Base-by-base conservation (phyloP, 192 early-diverging fungal species). In the Paraglomus occultum region DNA sequence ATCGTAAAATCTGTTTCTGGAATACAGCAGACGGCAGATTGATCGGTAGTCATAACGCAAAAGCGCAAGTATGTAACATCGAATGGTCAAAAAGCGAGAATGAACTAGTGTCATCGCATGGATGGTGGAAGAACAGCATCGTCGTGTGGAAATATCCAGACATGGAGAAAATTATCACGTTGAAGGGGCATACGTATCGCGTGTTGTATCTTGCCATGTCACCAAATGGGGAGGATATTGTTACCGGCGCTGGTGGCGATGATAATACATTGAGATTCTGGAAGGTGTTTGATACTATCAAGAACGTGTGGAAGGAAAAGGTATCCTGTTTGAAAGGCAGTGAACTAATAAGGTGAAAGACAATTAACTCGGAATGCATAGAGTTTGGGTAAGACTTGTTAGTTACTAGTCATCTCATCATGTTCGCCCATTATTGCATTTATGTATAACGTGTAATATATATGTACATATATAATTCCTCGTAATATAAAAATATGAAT, bases 261-360 rank as follows among this genome's bases (percentile, higher is more conserved):
- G 97, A 99, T 76, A 95, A 99, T 80, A 97, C 97, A 1, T 82
- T 99, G 49, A 85, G 96, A 49, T 96, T 99, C 80, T 99, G 96
- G 96, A 89, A 91, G 48, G 82, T 96, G 6, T 98, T 95, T 74
- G 80, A 82, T 45, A 23, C 44, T 48, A 31, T 31, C 3, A 31
- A 31, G 31, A 31, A 31, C 31, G 31, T 31, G 31, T 31, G 31
- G 31, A 31, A 31, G 31, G 31, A 31, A 31, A 31, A 31, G 31
- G 31, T 31, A 31, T 31, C 31, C 31, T 31, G 31, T 31, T 31
- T 31, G 31, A 31, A 31, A 31, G 3, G 31, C 31, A 31, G 31
- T 31, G 31, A 31, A 31, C 31, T 31, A 31, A 31, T 31, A 31
- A 31, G 31, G 31, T 31, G 31, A 31, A 31, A 31, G 31, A 31